Evolutionary conservation across 495 filamentous ascomycete species (phyloP), one percentile per base, ranked within the genome.

Genomic region (Lepraria neglecta): DNA sequence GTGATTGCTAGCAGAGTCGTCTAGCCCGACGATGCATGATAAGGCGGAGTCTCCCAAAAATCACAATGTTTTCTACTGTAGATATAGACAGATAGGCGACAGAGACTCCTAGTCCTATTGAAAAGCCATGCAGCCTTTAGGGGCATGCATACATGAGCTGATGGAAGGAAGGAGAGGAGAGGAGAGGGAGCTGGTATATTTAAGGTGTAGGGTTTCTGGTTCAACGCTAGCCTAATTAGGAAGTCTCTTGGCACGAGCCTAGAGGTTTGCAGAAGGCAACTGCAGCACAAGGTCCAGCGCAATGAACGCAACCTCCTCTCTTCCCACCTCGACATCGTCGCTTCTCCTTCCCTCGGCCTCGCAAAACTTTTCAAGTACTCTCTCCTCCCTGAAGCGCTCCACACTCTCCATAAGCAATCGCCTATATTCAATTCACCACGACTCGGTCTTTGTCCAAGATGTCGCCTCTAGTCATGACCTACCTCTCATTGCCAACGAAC

Each of bases 401-500:
- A 88, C 87, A n/a, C 81, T 92, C 43, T 87, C 87, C 57, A 82
- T 92, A 53, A 74, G 77, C 56, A 96, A 95, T 74, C 86, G 92
- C 31, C 83, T 97, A 9, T 74, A 75, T 44, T 91, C 85, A 43
- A 89, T 92, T 68, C 75, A 77, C 62, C 70, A 79, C 15, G 89
- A 94, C 72, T 83, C 86, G 14, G 66, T 71, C 19, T 92, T 91
- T 69, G 85, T 89, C 17, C 72, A 73, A 17, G 73, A 78, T 12
- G 84, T 86, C 0, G 75, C 75, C 10, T 67, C 75, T 10, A 70
- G 75, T 27, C 80, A 80, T 62, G 67, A 68, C 24, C 76, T 94
- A n/a, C 92, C 92, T 0, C 74, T 97, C n/a, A 76, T 98, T 27
- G 88, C 91, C 27, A 98, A 98, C 67, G 90, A 96, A 71, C 79